Base-by-base conservation (phyloP, 208 protist species). In the Trypanosoma congolense region DNA sequence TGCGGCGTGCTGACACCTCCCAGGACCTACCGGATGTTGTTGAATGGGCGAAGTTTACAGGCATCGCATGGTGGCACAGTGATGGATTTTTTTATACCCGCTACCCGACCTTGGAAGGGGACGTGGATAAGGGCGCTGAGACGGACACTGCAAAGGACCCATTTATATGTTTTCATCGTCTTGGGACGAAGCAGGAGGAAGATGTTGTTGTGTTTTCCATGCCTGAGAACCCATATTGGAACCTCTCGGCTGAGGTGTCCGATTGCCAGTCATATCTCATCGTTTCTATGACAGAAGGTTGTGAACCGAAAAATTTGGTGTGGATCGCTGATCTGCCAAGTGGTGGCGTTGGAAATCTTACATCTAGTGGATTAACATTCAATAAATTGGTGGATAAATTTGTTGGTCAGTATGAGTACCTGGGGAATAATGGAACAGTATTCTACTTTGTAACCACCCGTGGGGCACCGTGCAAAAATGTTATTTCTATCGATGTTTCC, bases 41-140 rank as follows among this genome's bases (percentile, higher is more conserved):
- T 25, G 50, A 91, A 40, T 97, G 84, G 80, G 83, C 75, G 10
- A 97, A 97, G 77, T 97, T 96, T 61, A 83, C 89, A 9, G 53
- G 50, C 54, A 75, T 96, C 57, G 58, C 83, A 29, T 97, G 80
- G 83, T 90, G 77, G 70, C 57, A 50, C 22, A 80, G 91, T 61
- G 42, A 76, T 0, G 95, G 95, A 42, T 97, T 98, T 60, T 98
- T 96, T 70, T 97, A 97, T 73, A 78, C 75, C 22, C 80, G 90
- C 64, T 97, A 85, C 59, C 79, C 80, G 14, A 71, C 70, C 18
- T 68, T 91, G 4, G 38, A 36, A 12, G 83, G 80, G 19, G 68
- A 67, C 19, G 54, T 60, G 9, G 89, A 93, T 65, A 79, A 85
- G 47, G 91, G 89, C n/a, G 84, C 82, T 4, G 90, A 97, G 66